Percentiles rank a stretch among this genome's conserved stretches.
Conservation (phyloP, 2,329 filamentous ascomycete genomes). For the Ilyonectria mors-panacis region DNA sequence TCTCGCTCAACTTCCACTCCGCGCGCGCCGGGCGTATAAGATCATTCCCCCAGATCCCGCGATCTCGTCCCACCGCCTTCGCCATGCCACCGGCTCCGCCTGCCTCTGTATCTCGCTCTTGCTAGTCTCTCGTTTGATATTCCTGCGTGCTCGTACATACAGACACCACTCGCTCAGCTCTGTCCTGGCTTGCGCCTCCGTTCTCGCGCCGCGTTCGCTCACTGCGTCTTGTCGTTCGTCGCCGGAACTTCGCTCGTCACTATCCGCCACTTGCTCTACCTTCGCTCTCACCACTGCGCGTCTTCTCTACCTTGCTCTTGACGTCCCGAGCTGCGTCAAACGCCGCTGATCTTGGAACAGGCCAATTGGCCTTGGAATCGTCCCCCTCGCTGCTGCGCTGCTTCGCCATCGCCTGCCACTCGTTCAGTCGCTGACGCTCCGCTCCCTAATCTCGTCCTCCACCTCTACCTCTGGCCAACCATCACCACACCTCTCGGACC, state of each 20-base stretch:
- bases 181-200: constrained; percentile 29
- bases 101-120: constrained; percentile 42
- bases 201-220: constrained; percentile 19
- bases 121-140: constrained; percentile 46
- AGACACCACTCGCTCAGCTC: constrained; percentile 35
- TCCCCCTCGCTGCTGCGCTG: constrained; percentile 36
- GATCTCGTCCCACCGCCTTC: constrained; percentile 40
- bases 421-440: constrained; percentile 45
- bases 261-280: constrained; percentile 1
- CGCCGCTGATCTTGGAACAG: constrained; percentile 38
- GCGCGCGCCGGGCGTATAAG: constrained; percentile 47
- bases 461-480: constrained; percentile 36
- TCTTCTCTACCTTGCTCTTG: constrained; percentile 7
- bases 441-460: constrained; percentile 42
- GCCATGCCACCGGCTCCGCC: constrained; percentile 43
- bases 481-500: constrained; percentile 43
- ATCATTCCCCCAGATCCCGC: constrained; percentile 34
- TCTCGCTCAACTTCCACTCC: constrained; percentile 41
- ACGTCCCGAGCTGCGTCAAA: constrained; percentile 25
- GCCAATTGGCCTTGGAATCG: constrained; percentile 43
- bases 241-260: constrained; percentile 1
- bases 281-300: constrained; percentile 3
- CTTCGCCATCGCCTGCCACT: constrained; percentile 43
- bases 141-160: constrained; percentile 37
- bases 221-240: constrained; percentile 8